Conservation (phyloP, 306 rosid genomes). For the Gastrolobium bilobum region DNA sequence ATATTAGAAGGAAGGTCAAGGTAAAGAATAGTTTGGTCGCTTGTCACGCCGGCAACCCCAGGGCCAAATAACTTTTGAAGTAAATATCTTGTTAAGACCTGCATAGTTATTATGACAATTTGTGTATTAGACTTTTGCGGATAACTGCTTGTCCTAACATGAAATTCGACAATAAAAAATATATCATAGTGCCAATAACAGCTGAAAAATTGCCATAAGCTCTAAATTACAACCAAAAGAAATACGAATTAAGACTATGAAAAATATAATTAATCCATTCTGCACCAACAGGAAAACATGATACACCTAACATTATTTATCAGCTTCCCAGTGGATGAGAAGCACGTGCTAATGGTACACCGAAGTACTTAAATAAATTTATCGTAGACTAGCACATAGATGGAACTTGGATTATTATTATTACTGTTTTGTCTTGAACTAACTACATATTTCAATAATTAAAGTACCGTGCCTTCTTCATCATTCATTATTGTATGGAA, state of each 20-base stretch:
- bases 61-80: slow-evolving; percentile 88
- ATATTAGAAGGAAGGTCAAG: slow-evolving; percentile 93
- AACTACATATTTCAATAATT: not conserved
- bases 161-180: slow-evolving; percentile 18
- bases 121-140: slow-evolving; percentile 30
- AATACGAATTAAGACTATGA: not conserved
- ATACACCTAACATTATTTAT: not conserved
- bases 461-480: too few species aligned
- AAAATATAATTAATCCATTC: slow-evolving; percentile 7
- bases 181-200: not conserved
- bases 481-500: not conserved
- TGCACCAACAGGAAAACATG: not conserved
- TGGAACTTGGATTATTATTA: not conserved
- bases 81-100: slow-evolving; percentile 82
- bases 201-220: not conserved
- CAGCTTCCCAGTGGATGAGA: slow-evolving; percentile 11
- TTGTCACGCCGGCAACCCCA: slow-evolving; percentile 64
- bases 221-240: slow-evolving; percentile 19
- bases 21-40: slow-evolving; percentile 64
- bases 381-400: not conserved
- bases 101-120: slow-evolving; percentile 39
- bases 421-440: slow-evolving; percentile 3
- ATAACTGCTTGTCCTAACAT: slow-evolving; percentile 16
- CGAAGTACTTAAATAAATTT: slow-evolving; percentile 6
- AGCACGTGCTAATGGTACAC: not conserved